phyloP scores from a whole-genome alignment of 1,284 basidiomycete genomes.

The Boletus semigastroideus region DNA sequence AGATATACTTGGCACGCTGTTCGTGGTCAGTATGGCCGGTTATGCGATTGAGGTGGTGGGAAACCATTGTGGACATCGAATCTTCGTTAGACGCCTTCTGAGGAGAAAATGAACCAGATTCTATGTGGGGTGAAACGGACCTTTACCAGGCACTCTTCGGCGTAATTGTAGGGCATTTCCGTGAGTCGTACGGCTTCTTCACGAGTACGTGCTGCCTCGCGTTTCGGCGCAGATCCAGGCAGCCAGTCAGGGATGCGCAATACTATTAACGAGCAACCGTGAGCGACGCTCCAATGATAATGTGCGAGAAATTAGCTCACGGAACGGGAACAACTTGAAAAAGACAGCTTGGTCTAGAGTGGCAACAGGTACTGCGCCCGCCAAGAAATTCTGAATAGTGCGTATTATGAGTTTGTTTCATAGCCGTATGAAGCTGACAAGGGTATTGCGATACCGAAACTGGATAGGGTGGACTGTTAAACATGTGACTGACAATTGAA shows the following conservation, averaged over 20 bases:
- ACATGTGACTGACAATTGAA: not conserved
- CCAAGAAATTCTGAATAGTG: not conserved
- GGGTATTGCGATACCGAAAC: conserved; percentile 6
- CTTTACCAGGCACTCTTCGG: conserved; percentile 4
- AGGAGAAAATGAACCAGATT: not conserved
- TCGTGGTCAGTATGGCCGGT: conserved; percentile 4
- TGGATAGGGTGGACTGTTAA: not conserved
- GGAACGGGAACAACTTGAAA: conserved; percentile 19
- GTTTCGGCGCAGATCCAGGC: conserved; percentile 18
- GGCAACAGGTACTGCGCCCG: not conserved
- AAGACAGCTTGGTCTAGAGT: conserved; percentile 9
- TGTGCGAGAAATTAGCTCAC: conserved; percentile 6
- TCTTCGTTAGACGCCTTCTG: not conserved
- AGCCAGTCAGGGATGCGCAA: conserved; percentile 22
- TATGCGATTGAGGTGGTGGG: conserved; percentile 14
- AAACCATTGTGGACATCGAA: conserved; percentile 10
- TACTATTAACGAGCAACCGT: conserved; percentile 8
- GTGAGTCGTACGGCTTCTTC: not conserved
- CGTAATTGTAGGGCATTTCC: conserved; percentile 15
- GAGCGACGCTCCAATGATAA: not conserved
- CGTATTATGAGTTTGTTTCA: conserved; percentile 9
- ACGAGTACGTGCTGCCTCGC: conserved; percentile 6
- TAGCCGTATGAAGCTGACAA: conserved; percentile 18
- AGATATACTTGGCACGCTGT: not conserved
- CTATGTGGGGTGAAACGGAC: not conserved